These are phyloP conservation scores for Penicillium sp. DNA, from an alignment of 2,329 filamentous ascomycete species.

Conservation along the genomic window DNA sequence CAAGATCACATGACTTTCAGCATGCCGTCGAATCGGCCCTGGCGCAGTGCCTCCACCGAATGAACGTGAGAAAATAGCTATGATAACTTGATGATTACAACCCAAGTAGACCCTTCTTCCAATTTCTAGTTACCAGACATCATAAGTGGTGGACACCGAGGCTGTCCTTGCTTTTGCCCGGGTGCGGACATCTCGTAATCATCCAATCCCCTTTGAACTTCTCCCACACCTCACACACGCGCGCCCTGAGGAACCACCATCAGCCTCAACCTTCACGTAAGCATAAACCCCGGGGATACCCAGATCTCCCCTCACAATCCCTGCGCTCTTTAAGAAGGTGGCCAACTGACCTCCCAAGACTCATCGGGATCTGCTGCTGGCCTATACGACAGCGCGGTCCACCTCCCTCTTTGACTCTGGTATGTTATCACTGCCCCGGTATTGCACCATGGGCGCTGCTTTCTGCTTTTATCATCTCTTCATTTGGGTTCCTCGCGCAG, in stretches of 20 bases:
- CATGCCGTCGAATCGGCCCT: conserved; percentile 13
- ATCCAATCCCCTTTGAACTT: conserved; percentile 18
- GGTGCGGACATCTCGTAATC: conserved; percentile 22
- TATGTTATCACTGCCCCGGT: conserved; percentile 15
- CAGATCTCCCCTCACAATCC: background rate
- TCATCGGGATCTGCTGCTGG: background rate
- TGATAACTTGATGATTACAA: background rate
- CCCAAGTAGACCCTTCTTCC: background rate
- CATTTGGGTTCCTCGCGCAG: conserved; percentile 2
- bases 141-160: conserved; percentile 7
- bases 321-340: background rate
- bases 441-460: conserved; percentile 1
- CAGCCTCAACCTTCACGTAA: conserved; percentile 4
- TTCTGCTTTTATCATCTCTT: background rate
- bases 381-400: conserved; percentile 9
- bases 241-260: conserved; percentile 9
- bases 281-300: background rate
- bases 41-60: conserved; percentile 3
- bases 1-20: conserved; percentile 12
- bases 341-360: background rate
- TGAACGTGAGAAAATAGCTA: background rate
- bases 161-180: conserved; percentile 11
- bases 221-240: conserved; percentile 11
- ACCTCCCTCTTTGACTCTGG: conserved; percentile 17
- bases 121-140: background rate